Conservation (phyloP, 2,329 filamentous ascomycete species). For the Epichloe hybrida region DNA sequence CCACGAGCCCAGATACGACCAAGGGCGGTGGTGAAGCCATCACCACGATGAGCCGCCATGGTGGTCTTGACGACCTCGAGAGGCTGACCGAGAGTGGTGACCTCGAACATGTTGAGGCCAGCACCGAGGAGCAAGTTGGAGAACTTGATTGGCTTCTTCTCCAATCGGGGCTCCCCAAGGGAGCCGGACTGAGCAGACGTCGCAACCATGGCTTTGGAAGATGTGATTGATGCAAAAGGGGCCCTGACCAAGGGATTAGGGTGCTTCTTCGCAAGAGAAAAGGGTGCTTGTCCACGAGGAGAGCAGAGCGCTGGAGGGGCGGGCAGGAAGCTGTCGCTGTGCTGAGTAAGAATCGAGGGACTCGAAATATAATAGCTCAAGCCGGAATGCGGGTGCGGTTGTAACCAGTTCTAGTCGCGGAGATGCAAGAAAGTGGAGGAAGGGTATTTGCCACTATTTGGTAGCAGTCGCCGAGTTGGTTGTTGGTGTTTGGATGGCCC, state of each 20-base stretch:
- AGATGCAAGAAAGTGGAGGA: neutral
- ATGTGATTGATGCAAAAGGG: conserved; percentile 40
- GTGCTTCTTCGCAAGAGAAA: conserved; percentile 62
- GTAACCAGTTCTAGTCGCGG: no score
- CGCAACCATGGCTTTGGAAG: conserved; percentile 48
- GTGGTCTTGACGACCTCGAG: conserved; percentile 99
- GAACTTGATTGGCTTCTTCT: conserved; percentile 99
- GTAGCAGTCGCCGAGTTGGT: neutral
- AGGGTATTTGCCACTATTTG: neutral
- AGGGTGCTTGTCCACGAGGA: conserved; percentile 12
- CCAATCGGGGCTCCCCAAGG: conserved; percentile 42
- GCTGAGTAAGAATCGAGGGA: conserved; percentile 3
- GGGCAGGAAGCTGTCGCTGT: neutral
- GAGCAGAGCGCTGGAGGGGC: conserved; percentile 8
- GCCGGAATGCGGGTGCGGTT: neutral
- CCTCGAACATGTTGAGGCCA: conserved; percentile 92
- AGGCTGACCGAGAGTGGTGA: conserved; percentile 57
- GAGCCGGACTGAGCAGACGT: conserved; percentile 39
- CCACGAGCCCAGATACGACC: conserved; percentile 85
- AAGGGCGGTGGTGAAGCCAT: conserved; percentile 73
- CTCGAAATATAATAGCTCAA: neutral
- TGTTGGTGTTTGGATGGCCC: no score
- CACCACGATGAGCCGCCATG: conserved; percentile 92
- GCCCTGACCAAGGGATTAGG: conserved; percentile 98
- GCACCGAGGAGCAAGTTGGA: conserved; percentile 93